Evolutionary conservation across 176 grass and related monocot genomes (phyloP).

Genomic region (Triticum aestivum): DNA sequence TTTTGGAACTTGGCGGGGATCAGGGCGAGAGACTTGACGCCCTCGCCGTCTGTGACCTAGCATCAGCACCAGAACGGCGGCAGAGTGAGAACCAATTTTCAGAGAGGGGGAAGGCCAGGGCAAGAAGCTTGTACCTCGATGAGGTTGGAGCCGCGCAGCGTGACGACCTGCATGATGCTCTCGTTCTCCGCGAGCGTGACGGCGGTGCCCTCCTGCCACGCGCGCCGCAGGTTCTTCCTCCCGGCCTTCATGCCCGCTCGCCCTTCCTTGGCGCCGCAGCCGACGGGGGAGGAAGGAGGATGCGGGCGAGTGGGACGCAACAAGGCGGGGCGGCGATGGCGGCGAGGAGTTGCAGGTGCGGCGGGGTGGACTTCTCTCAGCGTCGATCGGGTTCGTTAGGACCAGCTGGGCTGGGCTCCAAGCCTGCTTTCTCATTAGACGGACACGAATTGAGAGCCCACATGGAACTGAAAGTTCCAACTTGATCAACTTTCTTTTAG

Average conservation of each 20-base stretch:
- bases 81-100: background rate
- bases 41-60: slow-evolving; percentile 78
- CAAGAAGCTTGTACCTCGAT: slow-evolving; percentile 58
- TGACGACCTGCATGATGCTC: slow-evolving; percentile 80
- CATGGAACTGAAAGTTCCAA: too few relatives aligned
- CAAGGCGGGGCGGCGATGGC: background rate
- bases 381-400: background rate
- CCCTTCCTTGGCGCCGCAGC: background rate
- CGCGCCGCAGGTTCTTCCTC: slow-evolving; percentile 84
- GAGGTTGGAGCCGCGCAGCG: slow-evolving; percentile 84
- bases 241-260: slow-evolving; percentile 59
- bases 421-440: background rate
- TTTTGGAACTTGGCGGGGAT: slow-evolving; percentile 58
- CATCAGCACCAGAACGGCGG: slow-evolving; percentile 19
- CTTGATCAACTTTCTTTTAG: too few relatives aligned
- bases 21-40: slow-evolving; percentile 70
- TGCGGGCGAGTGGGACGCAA: background rate
- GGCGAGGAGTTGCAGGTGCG: background rate
- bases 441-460: background rate
- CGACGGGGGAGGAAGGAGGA: background rate
- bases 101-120: background rate
- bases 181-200: slow-evolving; percentile 63
- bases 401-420: background rate
- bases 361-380: background rate
- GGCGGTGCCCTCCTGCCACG: slow-evolving; percentile 41